These are phyloP conservation scores for Hirsutella rhossiliensis DNA, from an alignment of 2,329 filamentous ascomycete genomes.

Conservation along the genomic window DNA sequence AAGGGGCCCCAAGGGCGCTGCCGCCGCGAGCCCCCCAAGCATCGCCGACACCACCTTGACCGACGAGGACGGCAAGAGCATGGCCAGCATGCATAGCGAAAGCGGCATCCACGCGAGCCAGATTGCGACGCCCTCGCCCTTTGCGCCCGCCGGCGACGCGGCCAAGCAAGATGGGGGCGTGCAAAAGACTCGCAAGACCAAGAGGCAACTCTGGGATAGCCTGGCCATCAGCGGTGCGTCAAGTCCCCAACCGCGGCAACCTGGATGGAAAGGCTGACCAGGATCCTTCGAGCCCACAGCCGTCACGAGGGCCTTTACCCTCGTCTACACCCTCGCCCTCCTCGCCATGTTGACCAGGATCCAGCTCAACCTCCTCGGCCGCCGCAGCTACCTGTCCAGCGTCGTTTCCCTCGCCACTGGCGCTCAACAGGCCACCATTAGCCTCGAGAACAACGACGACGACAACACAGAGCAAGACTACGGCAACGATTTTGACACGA, in stretches of 20 bases:
- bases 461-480: constrained; percentile 71
- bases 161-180: constrained; percentile 26
- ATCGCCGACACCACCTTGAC: constrained; percentile 60
- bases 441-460: constrained; percentile 86
- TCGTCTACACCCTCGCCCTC: constrained; percentile 82
- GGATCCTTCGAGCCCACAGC: constrained; percentile 28
- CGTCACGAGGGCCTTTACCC: constrained; percentile 79
- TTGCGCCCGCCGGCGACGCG: constrained; percentile 24
- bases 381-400: constrained; percentile 89
- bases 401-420: constrained; percentile 84
- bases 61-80: constrained; percentile 73
- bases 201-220: constrained; percentile 93
- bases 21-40: constrained; percentile 39
- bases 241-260: background rate
- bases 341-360: constrained; percentile 87
- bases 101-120: constrained; percentile 78
- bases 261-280: background rate
- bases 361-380: constrained; percentile 91
- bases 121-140: constrained; percentile 42
- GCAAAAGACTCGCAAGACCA: constrained; percentile 55
- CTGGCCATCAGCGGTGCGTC: constrained; percentile 83
- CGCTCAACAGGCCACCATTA: constrained; percentile 63
- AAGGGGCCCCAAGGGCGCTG: constrained; percentile 41
- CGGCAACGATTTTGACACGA: constrained; percentile 91
- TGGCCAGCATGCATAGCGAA: constrained; percentile 65